phyloP scores from a whole-genome alignment of 805 yeast species.

The Candida morakotiae region DNA sequence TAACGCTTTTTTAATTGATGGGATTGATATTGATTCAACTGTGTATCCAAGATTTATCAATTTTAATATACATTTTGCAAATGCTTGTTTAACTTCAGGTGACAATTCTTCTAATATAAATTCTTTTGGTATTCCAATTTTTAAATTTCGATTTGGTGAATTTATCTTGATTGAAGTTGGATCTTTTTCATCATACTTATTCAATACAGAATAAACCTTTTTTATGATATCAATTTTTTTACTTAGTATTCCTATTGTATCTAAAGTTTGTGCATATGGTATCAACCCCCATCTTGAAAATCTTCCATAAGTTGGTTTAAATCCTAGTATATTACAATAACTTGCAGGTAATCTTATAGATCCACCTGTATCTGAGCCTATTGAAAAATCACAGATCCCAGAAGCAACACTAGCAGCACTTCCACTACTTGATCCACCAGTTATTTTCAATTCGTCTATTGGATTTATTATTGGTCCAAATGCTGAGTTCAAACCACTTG shows the following conservation, averaged over 20 bases:
- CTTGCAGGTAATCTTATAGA: constrained; percentile 91
- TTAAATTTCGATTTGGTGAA: constrained; percentile 31
- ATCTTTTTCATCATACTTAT: constrained; percentile 66
- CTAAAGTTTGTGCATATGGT: constrained; percentile 90
- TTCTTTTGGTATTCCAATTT: constrained; percentile 74
- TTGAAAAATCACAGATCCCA: constrained; percentile 62
- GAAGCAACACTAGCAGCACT: constrained; percentile 89
- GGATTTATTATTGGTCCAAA: constrained; percentile 62
- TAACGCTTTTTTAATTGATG: constrained; percentile 59
- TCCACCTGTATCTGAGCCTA: constrained; percentile 98
- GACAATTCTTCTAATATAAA: constrained; percentile 55
- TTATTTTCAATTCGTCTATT: constrained; percentile 22
- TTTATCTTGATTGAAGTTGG: constrained; percentile 59
- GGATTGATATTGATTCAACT: constrained; percentile 64
- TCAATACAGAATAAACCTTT: constrained; percentile 52
- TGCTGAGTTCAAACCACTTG: constrained; percentile 52
- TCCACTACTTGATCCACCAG: constrained; percentile 97
- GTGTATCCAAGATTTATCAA: constrained; percentile 48
- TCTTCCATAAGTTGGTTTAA: constrained; percentile 92
- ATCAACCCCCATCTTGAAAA: constrained; percentile 89
- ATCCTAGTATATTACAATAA: constrained; percentile 78
- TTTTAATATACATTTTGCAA: constrained; percentile 42
- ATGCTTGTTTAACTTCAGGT: constrained; percentile 38
- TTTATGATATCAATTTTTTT: constrained; percentile 41
- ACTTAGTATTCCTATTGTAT: constrained; percentile 85